A percentile compares a stretch with the other conserved stretches of the same genome.
Conservation (phyloP, 2,329 filamentous ascomycete species). For the Cercospora brassicicola region DNA sequence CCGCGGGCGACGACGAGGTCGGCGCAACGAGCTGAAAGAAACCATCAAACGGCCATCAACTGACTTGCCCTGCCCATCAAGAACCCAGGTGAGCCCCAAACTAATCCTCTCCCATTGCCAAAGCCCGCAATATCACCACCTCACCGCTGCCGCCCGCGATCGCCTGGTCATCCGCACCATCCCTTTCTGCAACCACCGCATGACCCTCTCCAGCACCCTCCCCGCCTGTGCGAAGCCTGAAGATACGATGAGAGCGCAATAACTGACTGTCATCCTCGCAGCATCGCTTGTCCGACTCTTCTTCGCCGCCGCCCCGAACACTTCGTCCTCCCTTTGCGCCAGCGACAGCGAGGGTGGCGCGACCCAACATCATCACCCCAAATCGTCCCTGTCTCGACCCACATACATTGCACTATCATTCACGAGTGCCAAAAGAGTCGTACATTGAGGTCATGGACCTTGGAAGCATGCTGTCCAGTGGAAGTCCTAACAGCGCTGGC, state of each 20-base stretch:
- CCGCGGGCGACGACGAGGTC: slow-evolving; percentile 32
- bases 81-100: slow-evolving; percentile 33
- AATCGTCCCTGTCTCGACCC: slow-evolving; percentile 16
- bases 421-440: slow-evolving; percentile 9
- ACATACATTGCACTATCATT: slow-evolving; percentile 17
- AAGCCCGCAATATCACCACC: slow-evolving; percentile 28
- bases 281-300: slow-evolving; percentile 5
- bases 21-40: slow-evolving; percentile 21
- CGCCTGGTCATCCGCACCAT: slow-evolving; percentile 25
- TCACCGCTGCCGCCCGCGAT: slow-evolving; percentile 20
- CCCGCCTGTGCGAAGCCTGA: not conserved
- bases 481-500: slow-evolving; percentile 25
- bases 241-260: not conserved
- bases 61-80: slow-evolving; percentile 25
- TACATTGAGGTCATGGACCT: slow-evolving; percentile 38
- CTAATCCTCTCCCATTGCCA: slow-evolving; percentile 10
- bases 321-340: slow-evolving; percentile 33
- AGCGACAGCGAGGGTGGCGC: slow-evolving; percentile 31
- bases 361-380: slow-evolving; percentile 8
- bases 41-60: slow-evolving; percentile 32
- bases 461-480: slow-evolving; percentile 39
- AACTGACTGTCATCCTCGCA: slow-evolving; percentile 15
- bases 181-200: slow-evolving; percentile 24
- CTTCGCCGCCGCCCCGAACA: slow-evolving; percentile 16
- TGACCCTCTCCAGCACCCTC: slow-evolving; percentile 5